These are phyloP conservation scores for Globisporangium takayamanum DNA, from an alignment of 352 stramenopile species.

Conservation along the genomic window DNA sequence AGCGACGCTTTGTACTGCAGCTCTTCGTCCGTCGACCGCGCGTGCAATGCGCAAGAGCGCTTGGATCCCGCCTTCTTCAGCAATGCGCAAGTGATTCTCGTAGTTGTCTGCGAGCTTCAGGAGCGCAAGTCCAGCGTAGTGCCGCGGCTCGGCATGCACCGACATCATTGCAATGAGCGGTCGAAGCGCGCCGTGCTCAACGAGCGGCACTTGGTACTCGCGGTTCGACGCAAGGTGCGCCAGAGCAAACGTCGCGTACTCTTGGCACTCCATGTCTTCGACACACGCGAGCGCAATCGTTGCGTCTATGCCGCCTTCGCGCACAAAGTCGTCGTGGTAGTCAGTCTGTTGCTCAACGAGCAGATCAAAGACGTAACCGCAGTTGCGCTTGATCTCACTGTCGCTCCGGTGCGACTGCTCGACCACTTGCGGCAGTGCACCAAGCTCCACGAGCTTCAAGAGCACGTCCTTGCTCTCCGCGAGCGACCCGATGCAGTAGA, in stretches of 20 bases:
- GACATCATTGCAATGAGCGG: conserved; percentile 96
- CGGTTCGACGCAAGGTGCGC: conserved; percentile 93
- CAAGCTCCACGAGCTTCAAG: conserved; percentile 87
- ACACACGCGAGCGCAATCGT: conserved; percentile 89
- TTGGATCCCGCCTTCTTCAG: conserved; percentile 94
- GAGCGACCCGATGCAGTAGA: conserved; percentile 93
- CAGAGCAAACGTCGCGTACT: conserved; percentile 95
- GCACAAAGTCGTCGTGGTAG: conserved; percentile 89
- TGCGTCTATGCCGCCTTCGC: conserved; percentile 83
- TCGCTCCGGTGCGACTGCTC: conserved; percentile 74
- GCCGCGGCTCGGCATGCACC: conserved; percentile 88
- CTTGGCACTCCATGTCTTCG: conserved; percentile 94
- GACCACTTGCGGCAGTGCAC: conserved; percentile 79
- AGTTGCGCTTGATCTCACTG: conserved; percentile 90
- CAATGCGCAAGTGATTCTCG: conserved; percentile 95
- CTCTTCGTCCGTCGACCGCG: conserved; percentile 89
- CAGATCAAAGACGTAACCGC: conserved; percentile 90
- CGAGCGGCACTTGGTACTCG: conserved; percentile 90
- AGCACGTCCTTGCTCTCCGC: conserved; percentile 90
- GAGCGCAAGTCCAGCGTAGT: conserved; percentile 95
- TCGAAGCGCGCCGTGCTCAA: conserved; percentile 87
- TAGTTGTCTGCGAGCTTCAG: conserved; percentile 98
- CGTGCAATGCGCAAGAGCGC: conserved; percentile 90
- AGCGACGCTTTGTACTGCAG: conserved; percentile 95
- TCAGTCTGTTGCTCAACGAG: conserved; percentile 88